Evolutionary conservation across 208 protist genomes (phyloP).

Genomic region (Wallacemonas collosoma): DNA sequence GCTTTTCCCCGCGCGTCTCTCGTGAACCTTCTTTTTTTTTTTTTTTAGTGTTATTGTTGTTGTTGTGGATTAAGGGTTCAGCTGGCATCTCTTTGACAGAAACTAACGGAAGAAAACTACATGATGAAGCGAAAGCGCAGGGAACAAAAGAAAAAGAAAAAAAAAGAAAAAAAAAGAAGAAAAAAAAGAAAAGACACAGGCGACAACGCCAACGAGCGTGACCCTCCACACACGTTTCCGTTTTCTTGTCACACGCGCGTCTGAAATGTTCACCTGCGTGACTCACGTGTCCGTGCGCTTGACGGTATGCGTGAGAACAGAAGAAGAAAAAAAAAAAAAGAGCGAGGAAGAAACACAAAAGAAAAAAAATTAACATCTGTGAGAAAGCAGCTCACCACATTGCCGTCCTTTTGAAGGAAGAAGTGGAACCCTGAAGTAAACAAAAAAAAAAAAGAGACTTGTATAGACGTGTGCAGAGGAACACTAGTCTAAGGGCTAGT

Average conservation of each 20-base stretch:
- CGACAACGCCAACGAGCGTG: no score
- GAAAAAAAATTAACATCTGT: conserved; percentile 19
- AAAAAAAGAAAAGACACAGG: conserved; percentile 8
- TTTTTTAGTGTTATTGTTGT: neutral
- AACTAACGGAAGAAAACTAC: neutral
- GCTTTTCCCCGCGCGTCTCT: no score
- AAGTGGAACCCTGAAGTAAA: conserved; percentile 11
- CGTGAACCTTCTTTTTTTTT: neutral
- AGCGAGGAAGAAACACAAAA: conserved; percentile 9
- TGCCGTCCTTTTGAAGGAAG: no score
- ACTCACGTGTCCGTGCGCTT: neutral
- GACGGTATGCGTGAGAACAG: neutral
- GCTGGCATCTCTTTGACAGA: neutral
- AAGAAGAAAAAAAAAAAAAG: conserved; percentile 16
- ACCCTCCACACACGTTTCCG: no score
- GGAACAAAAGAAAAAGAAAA: conserved; percentile 1
- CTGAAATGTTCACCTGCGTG: neutral
- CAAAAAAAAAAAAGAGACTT: conserved; percentile 16
- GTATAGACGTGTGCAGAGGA: neutral
- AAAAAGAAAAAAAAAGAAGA: conserved; percentile 22
- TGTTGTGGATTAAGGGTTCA: neutral
- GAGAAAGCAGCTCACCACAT: no score
- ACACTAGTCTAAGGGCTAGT: neutral
- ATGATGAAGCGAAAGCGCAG: neutral
- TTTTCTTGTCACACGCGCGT: no score